These are phyloP conservation scores for Solanum paucissectum DNA, from an alignment of 257 asterid genomes.

Conservation along the genomic window DNA sequence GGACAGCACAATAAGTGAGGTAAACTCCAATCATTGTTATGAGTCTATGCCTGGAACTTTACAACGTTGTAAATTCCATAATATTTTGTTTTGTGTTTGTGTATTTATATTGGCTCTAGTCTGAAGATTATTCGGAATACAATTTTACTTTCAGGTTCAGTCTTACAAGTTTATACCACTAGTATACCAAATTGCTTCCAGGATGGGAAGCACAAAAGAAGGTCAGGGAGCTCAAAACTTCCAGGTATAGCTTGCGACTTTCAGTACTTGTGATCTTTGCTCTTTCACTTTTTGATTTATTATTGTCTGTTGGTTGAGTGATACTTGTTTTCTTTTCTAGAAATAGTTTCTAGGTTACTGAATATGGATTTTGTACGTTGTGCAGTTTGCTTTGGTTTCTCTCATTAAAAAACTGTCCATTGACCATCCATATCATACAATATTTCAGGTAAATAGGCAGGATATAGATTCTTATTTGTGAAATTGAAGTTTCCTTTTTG, in stretches of 20 bases:
- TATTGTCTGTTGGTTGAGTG: neutral
- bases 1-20: constrained; percentile 75
- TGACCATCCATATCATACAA: constrained; percentile 96
- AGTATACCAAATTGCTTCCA: constrained; percentile 95
- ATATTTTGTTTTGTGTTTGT: neutral
- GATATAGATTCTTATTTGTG: neutral
- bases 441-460: constrained; percentile 57
- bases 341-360: neutral
- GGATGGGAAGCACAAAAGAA: constrained; percentile 80
- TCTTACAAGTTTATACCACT: constrained; percentile 80
- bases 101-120: neutral
- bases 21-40: constrained; percentile 7
- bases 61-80: neutral
- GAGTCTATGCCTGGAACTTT: neutral
- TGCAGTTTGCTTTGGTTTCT: constrained; percentile 86
- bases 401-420: constrained; percentile 87
- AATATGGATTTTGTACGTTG: neutral
- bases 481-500: neutral
- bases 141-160: constrained; percentile 51
- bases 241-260: constrained; percentile 45
- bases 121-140: neutral
- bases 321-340: neutral
- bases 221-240: constrained; percentile 59
- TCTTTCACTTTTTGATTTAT: neutral
- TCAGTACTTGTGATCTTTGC: neutral